Evolutionary conservation across 208 protist species (phyloP).

Genomic region (Lotmaria passim): DNA sequence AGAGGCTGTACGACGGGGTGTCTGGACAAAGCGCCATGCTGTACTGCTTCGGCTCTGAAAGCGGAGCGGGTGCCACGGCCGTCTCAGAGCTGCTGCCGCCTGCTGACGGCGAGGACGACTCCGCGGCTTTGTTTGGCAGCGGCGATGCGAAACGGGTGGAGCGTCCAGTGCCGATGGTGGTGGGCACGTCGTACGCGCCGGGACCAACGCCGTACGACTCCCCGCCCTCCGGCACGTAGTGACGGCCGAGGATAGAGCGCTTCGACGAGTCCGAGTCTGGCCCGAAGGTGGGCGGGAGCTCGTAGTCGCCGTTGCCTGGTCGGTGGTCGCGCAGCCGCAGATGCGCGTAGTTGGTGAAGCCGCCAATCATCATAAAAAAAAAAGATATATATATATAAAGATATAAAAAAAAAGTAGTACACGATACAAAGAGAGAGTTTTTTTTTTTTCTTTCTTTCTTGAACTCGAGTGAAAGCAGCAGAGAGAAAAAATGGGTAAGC

Average conservation of each 20-base stretch:
- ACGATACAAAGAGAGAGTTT: conserved; percentile 14
- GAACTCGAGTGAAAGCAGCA: background rate
- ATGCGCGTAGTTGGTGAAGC: conserved; percentile 81
- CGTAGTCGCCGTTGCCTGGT: conserved; percentile 70
- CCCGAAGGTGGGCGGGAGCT: conserved; percentile 48
- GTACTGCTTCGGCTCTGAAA: conserved; percentile 63
- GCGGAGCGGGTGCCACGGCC: background rate
- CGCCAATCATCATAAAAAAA: conserved; percentile 33
- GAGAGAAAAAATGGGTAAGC: conserved; percentile 7
- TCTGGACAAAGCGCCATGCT: conserved; percentile 69
- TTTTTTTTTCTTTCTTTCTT: background rate
- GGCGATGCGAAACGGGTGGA: conserved; percentile 46
- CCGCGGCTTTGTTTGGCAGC: background rate
- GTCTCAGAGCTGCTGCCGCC: background rate
- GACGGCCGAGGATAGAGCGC: conserved; percentile 46
- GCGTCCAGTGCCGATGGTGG: conserved; percentile 64
- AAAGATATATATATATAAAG: background rate
- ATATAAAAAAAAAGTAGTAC: conserved; percentile 1
- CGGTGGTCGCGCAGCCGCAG: conserved; percentile 76
- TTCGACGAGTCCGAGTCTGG: conserved; percentile 44
- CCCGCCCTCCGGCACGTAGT: conserved; percentile 22
- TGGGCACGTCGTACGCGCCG: conserved; percentile 66
- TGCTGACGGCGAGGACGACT: background rate
- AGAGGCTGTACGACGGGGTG: conserved; percentile 72
- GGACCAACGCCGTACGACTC: conserved; percentile 55